Base-by-base conservation (phyloP, 345 rosid genomes). In the Alliaria petiolata region DNA sequence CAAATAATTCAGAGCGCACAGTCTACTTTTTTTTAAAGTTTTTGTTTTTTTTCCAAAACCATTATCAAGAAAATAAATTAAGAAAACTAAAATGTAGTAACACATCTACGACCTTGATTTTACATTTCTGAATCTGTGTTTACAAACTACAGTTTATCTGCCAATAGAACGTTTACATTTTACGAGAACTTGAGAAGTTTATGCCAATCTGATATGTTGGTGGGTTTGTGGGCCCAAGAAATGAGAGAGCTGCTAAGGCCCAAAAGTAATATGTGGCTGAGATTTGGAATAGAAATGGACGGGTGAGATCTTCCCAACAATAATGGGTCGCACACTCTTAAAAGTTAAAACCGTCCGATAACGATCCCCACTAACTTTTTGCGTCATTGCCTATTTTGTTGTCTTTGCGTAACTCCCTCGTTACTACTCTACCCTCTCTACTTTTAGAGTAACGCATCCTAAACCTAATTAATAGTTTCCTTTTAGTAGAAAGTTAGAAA, bases 311-410 rank as follows among this genome's bases (percentile, higher is more conserved):
- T 35, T 54, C 43, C 57, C 13, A 28, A 65, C 58, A 55, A 45
- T 10, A 12, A 49, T 65, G 71, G 77, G 22, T 56, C 71, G 7
- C 60, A 38, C 26, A 46, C 7, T 8, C 13, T 54, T 34, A 9
- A n/a, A n/a, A n/a, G n/a, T n/a, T n/a, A n/a, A 26, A 64, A 65
- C 72, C 51, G 67, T 57, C 44, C 19, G 47, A 53, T 38, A 15
- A n/a, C 44, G 19, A 65, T 56, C 65, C 65, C 77, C 77, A 73
- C 71, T 65, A 72, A 51, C 33, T 49, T n/a, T n/a, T 51, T 67
- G 30, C 38, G 13, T 40, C 38, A 12, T n/a, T 15, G 8, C 64
- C 72, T 50, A 67, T 31, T 58, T 59, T 59, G 49, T 66, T 26
- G 67, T 50, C 47, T 59, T 53, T 13, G 28, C 28, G 65, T 65